Evolutionary conservation across 2,329 filamentous ascomycete genomes (phyloP).

Genomic region (Arthrinium puccinioides): DNA sequence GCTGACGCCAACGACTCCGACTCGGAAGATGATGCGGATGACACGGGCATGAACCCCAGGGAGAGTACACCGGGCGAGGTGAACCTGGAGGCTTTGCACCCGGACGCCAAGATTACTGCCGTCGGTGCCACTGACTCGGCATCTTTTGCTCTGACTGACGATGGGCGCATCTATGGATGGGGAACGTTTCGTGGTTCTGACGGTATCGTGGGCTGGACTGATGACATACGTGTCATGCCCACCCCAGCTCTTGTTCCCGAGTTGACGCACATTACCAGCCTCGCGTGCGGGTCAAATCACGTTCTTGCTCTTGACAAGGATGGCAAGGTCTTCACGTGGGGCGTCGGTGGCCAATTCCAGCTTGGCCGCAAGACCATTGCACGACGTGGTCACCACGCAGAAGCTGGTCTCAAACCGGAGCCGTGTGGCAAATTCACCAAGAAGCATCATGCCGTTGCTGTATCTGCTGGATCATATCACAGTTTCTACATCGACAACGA

Average conservation of each 20-base stretch:
- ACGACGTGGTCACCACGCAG: slow-evolving; percentile 11
- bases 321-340: slow-evolving; percentile 66
- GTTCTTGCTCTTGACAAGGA: slow-evolving; percentile 61
- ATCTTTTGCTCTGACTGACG: slow-evolving; percentile 55
- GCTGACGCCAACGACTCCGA: slow-evolving; percentile 37
- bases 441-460: slow-evolving; percentile 42
- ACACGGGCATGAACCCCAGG: slow-evolving; percentile 61
- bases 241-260: slow-evolving; percentile 41
- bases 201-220: slow-evolving; percentile 57
- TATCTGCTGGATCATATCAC: slow-evolving; percentile 61
- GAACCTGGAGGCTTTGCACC: slow-evolving; percentile 41
- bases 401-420: slow-evolving; percentile 31
- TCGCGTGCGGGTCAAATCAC: slow-evolving; percentile 65
- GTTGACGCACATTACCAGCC: slow-evolving; percentile 54
- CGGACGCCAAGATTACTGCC: slow-evolving; percentile 54
- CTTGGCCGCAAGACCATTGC: slow-evolving; percentile 56
- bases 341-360: slow-evolving; percentile 70
- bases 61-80: slow-evolving; percentile 62
- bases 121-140: slow-evolving; percentile 56
- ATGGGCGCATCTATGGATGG: slow-evolving; percentile 61
- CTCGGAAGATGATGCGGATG: slow-evolving; percentile 51
- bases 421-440: slow-evolving; percentile 31
- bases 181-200: slow-evolving; percentile 55
- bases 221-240: slow-evolving; percentile 39
- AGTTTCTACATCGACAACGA: slow-evolving; percentile 64